Base-by-base conservation (phyloP, 225 moss, liverwort and hornwort genomes). In the Polytrichum commune region DNA sequence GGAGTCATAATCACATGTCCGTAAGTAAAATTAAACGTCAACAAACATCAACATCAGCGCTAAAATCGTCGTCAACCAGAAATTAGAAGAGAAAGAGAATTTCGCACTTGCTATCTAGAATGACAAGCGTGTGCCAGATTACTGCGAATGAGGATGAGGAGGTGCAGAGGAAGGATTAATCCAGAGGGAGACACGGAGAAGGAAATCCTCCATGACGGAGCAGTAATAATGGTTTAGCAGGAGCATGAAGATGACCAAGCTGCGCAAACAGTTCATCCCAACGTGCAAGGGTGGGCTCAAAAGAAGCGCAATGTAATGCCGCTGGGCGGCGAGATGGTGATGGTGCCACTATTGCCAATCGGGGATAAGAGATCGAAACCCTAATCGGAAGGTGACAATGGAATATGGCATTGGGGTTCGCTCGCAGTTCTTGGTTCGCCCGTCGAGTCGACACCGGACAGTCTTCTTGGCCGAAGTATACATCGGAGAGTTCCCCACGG, bases 211-310 rank as follows among this genome's bases (percentile, higher is more conserved):
- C 68, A 27, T 54, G 27, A 68, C 68, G 53, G 68, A 68, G 53
- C 68, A 68, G 54, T 68, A 68, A 27, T 68, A 68, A 27, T 68
- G 54, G 53, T 68, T 68, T 18, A 68, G 24, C 18, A 68, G 53
- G 53, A 68, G 68, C 68, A 68, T 54, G 68, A 68, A 68, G 54
- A 68, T 54, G 53, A 68, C 53, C 68, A 68, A 24, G 54, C 68
- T 68, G 53, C 68, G 68, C 68, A 68, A 53, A 54, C 68, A 68
- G 53, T 26, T 54, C 68, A 68, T 68, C 68, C 68, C 68, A 54
- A 16, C 13, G 13, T 22, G 5, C 68, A 18, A 68, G 10, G 25
- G 46, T 6, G 8, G 23, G 38, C 53, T 25, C 25, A 53, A 53
- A 24, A 22, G 27, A 63, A 63, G 9, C 22, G 62, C 62, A 63